phyloP scores from a whole-genome alignment of 2,329 filamentous ascomycete genomes.

The Xylariaceae sp. region DNA sequence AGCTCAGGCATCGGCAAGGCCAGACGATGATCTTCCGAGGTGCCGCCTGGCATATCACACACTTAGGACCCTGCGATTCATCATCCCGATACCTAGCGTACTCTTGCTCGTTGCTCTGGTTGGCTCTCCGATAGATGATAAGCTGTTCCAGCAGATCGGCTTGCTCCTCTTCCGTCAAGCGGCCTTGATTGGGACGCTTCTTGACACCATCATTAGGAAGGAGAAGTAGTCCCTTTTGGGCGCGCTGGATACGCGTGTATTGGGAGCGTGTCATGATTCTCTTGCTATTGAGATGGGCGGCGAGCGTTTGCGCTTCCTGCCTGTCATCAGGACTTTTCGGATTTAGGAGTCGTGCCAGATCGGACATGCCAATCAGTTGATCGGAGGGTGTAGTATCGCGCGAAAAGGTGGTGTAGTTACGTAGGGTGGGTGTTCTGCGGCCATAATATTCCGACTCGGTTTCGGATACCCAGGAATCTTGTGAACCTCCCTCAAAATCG shows the following conservation, averaged over 20 bases:
- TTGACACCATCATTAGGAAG: slow-evolving; percentile 41
- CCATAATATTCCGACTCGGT: slow-evolving; percentile 41
- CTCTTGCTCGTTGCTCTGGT: slow-evolving; percentile 19
- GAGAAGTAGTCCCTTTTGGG: slow-evolving; percentile 65
- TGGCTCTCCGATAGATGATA: slow-evolving; percentile 46
- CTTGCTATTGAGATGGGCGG: slow-evolving; percentile 68
- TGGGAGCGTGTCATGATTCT: slow-evolving; percentile 75
- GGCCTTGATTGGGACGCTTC: slow-evolving; percentile 30
- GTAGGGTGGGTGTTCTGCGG: slow-evolving; percentile 69
- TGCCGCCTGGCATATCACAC: slow-evolving; percentile 87
- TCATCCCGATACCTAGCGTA: slow-evolving; percentile 6
- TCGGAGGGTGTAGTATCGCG: slow-evolving; percentile 57
- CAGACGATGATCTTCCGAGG: slow-evolving; percentile 87
- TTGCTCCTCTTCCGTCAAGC: slow-evolving; percentile 52
- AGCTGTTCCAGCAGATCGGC: slow-evolving; percentile 57
- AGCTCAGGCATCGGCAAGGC: slow-evolving; percentile 89
- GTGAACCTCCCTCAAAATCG: too few species aligned
- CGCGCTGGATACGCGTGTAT: slow-evolving; percentile 63
- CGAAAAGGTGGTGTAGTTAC: slow-evolving; percentile 44
- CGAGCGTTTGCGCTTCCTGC: slow-evolving; percentile 73
- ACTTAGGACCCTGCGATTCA: slow-evolving; percentile 65
- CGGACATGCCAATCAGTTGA: slow-evolving; percentile 57
- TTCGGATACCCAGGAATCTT: too few species aligned
- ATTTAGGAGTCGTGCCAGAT: slow-evolving; percentile 75
- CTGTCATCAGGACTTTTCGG: slow-evolving; percentile 72